phyloP scores from a whole-genome alignment of 2,329 filamentous ascomycete genomes.

The Penicillium sp. region DNA sequence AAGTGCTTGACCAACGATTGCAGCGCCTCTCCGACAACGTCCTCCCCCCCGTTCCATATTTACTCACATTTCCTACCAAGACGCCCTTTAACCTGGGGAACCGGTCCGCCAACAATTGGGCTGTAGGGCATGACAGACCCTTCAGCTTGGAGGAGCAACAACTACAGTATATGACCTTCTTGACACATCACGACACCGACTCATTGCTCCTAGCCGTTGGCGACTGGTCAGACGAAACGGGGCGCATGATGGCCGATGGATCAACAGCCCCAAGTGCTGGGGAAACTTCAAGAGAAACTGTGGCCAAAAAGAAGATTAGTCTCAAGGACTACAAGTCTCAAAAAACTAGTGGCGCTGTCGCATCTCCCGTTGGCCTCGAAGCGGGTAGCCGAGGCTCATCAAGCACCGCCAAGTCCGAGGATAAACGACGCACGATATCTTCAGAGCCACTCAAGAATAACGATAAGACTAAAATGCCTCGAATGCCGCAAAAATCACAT shows the following conservation, averaged over 20 bases:
- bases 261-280: slow-evolving; percentile 38
- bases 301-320: slow-evolving; percentile 60
- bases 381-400: slow-evolving; percentile 15
- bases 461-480: slow-evolving; percentile 13
- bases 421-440: slow-evolving; percentile 22
- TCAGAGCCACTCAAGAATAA: slow-evolving; percentile 14
- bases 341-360: slow-evolving; percentile 37
- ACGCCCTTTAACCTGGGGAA: slow-evolving; percentile 44
- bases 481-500: slow-evolving; percentile 12
- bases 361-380: slow-evolving; percentile 27
- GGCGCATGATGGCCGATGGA: slow-evolving; percentile 45
- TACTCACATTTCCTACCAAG: slow-evolving; percentile 48
- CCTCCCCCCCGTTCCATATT: slow-evolving; percentile 45
- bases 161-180: slow-evolving; percentile 62
- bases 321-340: slow-evolving; percentile 61
- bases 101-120: slow-evolving; percentile 47
- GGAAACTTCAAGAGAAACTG: slow-evolving; percentile 41
- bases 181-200: slow-evolving; percentile 56
- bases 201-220: slow-evolving; percentile 52
- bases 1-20: slow-evolving; percentile 37
- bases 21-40: slow-evolving; percentile 41
- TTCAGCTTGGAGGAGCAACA: slow-evolving; percentile 56
- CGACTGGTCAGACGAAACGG: slow-evolving; percentile 52
- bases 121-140: slow-evolving; percentile 49
- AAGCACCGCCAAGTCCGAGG: slow-evolving; percentile 15